Conservation (phyloP, 768 basidiomycete species). For the Tylopilus subfusipes region DNA sequence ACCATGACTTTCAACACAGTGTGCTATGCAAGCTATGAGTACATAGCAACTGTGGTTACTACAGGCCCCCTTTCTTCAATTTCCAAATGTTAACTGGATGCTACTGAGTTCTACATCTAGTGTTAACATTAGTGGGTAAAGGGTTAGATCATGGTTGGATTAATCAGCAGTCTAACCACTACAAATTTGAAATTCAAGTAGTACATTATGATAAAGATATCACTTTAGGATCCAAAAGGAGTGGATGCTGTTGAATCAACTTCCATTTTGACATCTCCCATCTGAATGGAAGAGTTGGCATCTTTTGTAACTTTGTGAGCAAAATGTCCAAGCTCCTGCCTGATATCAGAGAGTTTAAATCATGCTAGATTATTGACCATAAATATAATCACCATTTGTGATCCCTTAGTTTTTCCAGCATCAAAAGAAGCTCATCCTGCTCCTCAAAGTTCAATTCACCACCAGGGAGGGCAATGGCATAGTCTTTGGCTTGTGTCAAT, state of each 20-base stretch:
- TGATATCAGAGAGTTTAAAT: conserved; percentile 23
- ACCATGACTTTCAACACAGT: too few species aligned
- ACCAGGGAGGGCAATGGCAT: conserved; percentile 58
- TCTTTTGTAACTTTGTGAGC: conserved; percentile 40
- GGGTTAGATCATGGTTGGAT: too few species aligned
- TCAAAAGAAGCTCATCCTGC: conserved; percentile 66
- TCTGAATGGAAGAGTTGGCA: conserved; percentile 24
- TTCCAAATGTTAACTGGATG: too few species aligned
- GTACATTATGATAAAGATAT: too few species aligned
- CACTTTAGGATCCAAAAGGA: conserved; percentile 40
- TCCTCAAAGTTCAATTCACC: conserved; percentile 68
- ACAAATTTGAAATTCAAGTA: too few species aligned
- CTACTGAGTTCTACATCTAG: too few species aligned
- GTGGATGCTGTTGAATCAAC: conserved; percentile 76
- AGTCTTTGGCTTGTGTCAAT: conserved; percentile 56
- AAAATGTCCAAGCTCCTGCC: conserved; percentile 55
- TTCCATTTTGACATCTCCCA: conserved; percentile 49
- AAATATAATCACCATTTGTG: conserved; percentile 40
- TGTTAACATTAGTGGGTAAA: too few species aligned
- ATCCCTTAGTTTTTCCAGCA: conserved; percentile 61
- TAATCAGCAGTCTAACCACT: too few species aligned
- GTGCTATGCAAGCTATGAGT: too few species aligned
- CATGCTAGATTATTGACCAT: neutral
- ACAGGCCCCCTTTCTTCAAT: too few species aligned
- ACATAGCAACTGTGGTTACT: too few species aligned